A percentile compares a stretch with the other conserved stretches of the same genome.
phyloP scores from a whole-genome alignment of 441 rosid species.

The Populus hybrid region DNA sequence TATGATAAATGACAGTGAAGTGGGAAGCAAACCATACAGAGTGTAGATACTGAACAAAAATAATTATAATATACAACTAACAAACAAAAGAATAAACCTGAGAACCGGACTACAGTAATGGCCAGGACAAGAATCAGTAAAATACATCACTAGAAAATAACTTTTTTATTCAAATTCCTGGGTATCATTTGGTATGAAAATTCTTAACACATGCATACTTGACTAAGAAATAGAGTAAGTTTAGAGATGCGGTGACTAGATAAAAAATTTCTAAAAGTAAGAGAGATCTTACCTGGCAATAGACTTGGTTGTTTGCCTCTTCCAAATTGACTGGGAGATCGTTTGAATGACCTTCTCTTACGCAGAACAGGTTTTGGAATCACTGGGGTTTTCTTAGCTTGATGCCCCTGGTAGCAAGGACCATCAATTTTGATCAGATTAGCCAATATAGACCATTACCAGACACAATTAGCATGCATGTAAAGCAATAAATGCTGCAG shows the following conservation, averaged over 20 bases:
- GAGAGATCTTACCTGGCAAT: conserved; percentile 43
- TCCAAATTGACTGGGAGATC: conserved; percentile 63
- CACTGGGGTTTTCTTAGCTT: conserved; percentile 55
- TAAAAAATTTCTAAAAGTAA: neutral
- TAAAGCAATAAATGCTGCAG: neutral
- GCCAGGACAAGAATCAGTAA: neutral
- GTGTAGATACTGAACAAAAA: neutral
- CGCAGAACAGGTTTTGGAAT: conserved; percentile 64
- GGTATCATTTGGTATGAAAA: neutral
- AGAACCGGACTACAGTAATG: neutral
- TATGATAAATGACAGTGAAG: neutral
- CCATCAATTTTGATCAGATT: neutral
- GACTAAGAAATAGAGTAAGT: neutral
- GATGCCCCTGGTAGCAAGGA: conserved; percentile 50
- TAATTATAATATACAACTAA: neutral
- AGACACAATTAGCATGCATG: neutral
- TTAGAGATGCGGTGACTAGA: neutral
- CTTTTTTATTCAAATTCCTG: neutral
- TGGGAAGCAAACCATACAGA: neutral
- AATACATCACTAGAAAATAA: neutral
- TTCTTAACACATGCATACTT: neutral
- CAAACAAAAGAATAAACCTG: neutral
- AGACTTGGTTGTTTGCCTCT: conserved; percentile 64
- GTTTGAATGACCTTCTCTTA: conserved; percentile 82
- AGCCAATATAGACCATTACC: neutral